Evolutionary conservation across 176 grass and related monocot species (phyloP).

Genomic region (Juncus inflexus): DNA sequence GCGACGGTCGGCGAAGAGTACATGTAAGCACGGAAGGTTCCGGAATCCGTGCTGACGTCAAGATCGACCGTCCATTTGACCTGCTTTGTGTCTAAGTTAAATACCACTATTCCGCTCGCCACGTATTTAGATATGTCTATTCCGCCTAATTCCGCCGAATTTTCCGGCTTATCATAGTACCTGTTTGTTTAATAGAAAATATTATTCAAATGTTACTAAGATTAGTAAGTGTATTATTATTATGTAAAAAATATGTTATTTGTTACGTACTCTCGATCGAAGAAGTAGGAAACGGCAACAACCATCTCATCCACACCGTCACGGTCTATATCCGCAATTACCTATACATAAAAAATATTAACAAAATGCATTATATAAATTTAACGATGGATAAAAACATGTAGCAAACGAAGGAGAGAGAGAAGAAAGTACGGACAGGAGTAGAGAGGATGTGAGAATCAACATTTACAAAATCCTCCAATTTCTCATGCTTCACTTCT

Average conservation of each 20-base stretch:
- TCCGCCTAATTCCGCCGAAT: constrained; percentile 60
- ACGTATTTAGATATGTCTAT: constrained; percentile 84
- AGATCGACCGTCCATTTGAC: constrained; percentile 84
- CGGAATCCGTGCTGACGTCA: constrained; percentile 68
- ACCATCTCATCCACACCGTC: constrained; percentile 91
- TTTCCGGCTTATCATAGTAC: constrained; percentile 66
- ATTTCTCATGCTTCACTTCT: constrained; percentile 66
- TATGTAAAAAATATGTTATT: background rate
- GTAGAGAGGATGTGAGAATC: constrained; percentile 89
- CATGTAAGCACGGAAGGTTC: constrained; percentile 61
- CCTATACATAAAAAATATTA: constrained; percentile 41
- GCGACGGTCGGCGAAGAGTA: constrained; percentile 87
- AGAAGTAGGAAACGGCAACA: constrained; percentile 84
- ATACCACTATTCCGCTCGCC: constrained; percentile 85
- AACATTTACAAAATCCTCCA: constrained; percentile 74
- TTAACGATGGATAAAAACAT: too few species aligned
- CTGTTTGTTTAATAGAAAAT: constrained; percentile 38
- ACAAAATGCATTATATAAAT: constrained; percentile 20
- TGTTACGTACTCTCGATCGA: constrained; percentile 65
- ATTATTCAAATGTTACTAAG: constrained; percentile 3
- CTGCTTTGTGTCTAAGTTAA: constrained; percentile 88
- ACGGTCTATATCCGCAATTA: constrained; percentile 95
- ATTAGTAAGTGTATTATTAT: background rate
- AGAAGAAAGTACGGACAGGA: constrained; percentile 52
- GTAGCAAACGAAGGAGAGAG: constrained; percentile 3